Evolutionary conservation across 306 rosid genomes (phyloP).

Genomic region (Trifolium pratense): DNA sequence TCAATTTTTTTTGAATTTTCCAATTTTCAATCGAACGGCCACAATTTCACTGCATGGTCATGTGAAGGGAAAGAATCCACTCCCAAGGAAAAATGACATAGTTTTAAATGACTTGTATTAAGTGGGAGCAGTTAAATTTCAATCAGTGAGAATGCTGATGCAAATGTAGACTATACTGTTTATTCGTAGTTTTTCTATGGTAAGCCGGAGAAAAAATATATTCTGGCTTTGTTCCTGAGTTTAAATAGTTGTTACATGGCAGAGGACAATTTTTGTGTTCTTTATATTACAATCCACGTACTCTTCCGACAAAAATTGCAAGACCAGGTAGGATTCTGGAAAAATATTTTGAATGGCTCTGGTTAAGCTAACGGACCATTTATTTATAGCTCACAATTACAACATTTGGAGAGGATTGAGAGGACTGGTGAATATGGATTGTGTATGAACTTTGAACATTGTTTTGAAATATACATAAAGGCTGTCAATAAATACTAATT

Average conservation of each 20-base stretch:
- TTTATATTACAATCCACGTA: not conserved
- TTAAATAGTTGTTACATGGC: not conserved
- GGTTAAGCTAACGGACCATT: conserved; percentile 20
- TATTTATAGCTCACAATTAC: conserved; percentile 28
- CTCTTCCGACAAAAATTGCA: conserved; percentile 26
- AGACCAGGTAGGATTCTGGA: conserved; percentile 16
- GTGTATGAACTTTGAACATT: conserved; percentile 11
- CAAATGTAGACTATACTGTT: not conserved
- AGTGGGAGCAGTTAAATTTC: conserved; percentile 5
- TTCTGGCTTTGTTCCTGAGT: not conserved
- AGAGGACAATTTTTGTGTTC: conserved; percentile 18
- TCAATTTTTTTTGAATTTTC: no score
- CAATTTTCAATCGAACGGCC: no score
- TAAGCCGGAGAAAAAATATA: not conserved
- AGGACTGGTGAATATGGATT: conserved; percentile 20
- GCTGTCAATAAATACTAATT: conserved; percentile 6
- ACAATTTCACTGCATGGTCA: no score
- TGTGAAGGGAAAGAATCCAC: no score
- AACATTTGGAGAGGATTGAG: conserved; percentile 14
- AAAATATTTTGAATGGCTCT: conserved; percentile 2
- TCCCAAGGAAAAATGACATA: no score
- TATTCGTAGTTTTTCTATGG: not conserved
- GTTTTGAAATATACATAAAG: conserved; percentile 19
- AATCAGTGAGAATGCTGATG: not conserved
- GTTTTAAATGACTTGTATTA: no score